Evolutionary conservation across 495 filamentous ascomycete genomes (phyloP).

Genomic region (Cercophora scortea): DNA sequence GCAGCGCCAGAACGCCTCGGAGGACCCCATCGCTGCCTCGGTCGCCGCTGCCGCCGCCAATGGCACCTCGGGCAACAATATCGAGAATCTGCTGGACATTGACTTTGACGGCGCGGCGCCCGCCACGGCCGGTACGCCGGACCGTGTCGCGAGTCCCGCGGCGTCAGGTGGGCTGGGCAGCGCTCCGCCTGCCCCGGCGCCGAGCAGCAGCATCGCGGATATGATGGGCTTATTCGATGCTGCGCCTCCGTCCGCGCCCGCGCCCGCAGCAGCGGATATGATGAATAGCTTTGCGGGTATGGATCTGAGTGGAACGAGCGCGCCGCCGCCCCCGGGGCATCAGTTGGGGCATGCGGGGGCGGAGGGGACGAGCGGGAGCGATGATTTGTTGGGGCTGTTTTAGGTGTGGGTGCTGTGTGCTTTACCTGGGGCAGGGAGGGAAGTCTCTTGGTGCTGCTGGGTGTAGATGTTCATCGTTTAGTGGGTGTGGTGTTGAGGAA

Average conservation of each 20-base stretch:
- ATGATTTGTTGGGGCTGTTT: slow-evolving; percentile 87
- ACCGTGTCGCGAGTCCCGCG: slow-evolving; percentile 62
- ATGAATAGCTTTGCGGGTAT: slow-evolving; percentile 81
- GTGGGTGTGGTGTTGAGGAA: no score
- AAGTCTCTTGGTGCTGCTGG: no score
- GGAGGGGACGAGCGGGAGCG: slow-evolving; percentile 59
- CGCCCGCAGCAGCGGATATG: slow-evolving; percentile 45
- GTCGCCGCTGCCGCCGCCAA: slow-evolving; percentile 57
- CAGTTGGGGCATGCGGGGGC: slow-evolving; percentile 29
- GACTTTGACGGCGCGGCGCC: slow-evolving; percentile 95
- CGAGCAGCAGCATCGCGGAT: slow-evolving; percentile 68
- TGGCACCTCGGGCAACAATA: slow-evolving; percentile 61
- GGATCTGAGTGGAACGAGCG: slow-evolving; percentile 56
- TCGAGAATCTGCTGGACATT: slow-evolving; percentile 94
- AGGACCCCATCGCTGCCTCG: slow-evolving; percentile 88
- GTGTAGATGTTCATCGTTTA: no score
- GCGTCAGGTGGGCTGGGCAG: slow-evolving; percentile 16
- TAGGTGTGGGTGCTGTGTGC: slow-evolving; percentile 27
- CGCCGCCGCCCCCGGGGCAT: slow-evolving; percentile 47
- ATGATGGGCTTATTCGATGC: slow-evolving; percentile 75
- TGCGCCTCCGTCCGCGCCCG: slow-evolving; percentile 15
- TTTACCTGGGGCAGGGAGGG: no score
- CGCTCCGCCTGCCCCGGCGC: slow-evolving; percentile 28
- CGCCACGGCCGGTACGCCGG: slow-evolving; percentile 75
- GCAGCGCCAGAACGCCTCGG: slow-evolving; percentile 80